Base-by-base conservation (phyloP, 352 stramenopile species). In the Pythium insidiosum region DNA sequence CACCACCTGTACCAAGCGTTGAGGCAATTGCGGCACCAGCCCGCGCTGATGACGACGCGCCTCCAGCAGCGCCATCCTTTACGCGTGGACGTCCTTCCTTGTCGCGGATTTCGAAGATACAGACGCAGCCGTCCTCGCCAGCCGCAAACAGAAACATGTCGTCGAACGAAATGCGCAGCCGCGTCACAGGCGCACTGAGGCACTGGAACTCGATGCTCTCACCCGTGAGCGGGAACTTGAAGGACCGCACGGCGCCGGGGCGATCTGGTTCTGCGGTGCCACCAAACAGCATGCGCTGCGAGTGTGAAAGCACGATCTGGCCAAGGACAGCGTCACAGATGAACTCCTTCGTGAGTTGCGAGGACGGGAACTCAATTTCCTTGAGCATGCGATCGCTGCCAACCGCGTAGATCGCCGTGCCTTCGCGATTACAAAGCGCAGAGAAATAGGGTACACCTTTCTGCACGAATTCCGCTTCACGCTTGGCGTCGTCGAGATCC, bases 391-490 rank as follows among this genome's bases (percentile, higher is more conserved):
- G 66, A 58, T 97, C 87, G 28, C 63, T 74, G 15, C 88, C 87
- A 2, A 95, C 89, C 3, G 88, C 80, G 49, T 93, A 95, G 18
- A 85, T 73, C 25, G 70, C 63, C 3, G 66, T 87, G 41, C 75
- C 76, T 61, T 91, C 78, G 35, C 73, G 73, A n/a, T 83, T 95
- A 49, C 64, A 84, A 13, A 96, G 53, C 7, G 83, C 88, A 6
- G 78, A 92, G 44, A 75, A 89, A 53, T 96, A 97, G 6, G 79
- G 68, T 5, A 88, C 83, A n/a, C 88, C 88, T 44, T 97, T 97
- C 47, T 96, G 84, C 6, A 97, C 85, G 41, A 95, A 95, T 49
- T 97, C 88, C 23, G 80, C 87, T n/a, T 91, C 70, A 22, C 92
- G 72, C 51, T 95, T 96, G 37, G 73, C 82, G 33, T 96, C 87